Evolutionary conservation across 345 rosid species (phyloP), one percentile per base, ranked within the genome.

Genomic region (Salix koriyanagi): DNA sequence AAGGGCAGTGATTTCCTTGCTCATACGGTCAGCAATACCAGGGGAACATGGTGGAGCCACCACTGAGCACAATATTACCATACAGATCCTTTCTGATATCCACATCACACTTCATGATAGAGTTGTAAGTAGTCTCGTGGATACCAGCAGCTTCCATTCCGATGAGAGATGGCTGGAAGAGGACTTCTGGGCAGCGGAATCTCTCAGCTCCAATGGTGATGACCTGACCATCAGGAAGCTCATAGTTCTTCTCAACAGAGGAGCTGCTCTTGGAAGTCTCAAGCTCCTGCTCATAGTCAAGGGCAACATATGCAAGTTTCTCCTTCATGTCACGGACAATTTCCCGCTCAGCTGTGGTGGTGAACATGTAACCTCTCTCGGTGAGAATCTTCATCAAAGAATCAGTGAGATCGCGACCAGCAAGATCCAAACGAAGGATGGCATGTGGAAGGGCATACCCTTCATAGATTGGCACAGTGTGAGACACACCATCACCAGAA

Each of bases 321-420:
- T 88, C 96, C 87, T 91, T 91, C 88, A 91, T 87, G 88, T 91
- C 96, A 82, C 96, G 91, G 75, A 91, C 96, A 84, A 91, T 91
- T 90, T 91, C 96, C 84, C 94, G 92, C 50, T 91, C 96, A 2
- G 91, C 91, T 52, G 91, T 86, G 78, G 91, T 88, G 82, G 91
- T 88, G 82, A 88, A 88, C 88, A 85, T 84, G 81, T 88, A 88
- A n/a, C 91, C 91, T 82, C 91, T 86, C 82, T 88, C 91, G 0
- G 91, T 88, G 67, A 88, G 85, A 74, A 88, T 88, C 84, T 88
- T 88, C 89, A 88, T 88, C 81, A 88, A 73, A 19, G 91, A 80
- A 82, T 88, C 91, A 1, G 91, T 88, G n/a, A 88, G 89, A 73
- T 88, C 91, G 74, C 91, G 89, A 18, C 91, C 91, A 30, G 91